These are phyloP conservation scores for Falciphora oryzae DNA, from an alignment of 2,329 filamentous ascomycete species.

Conservation along the genomic window DNA sequence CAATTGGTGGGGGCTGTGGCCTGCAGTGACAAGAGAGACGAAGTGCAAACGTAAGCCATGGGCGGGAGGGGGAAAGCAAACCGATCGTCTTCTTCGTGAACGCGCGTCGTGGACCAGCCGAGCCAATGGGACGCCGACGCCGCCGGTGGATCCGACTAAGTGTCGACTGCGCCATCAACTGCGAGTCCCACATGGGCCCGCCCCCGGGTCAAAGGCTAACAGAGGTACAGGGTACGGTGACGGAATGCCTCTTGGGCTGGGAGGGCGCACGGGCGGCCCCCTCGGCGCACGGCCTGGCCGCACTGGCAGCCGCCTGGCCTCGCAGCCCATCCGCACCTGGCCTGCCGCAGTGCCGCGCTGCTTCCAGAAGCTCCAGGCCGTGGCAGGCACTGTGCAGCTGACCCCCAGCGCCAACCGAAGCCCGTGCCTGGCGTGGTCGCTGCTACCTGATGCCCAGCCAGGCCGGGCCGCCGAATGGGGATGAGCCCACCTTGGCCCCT, in stretches of 20 bases:
- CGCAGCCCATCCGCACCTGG: too few species aligned
- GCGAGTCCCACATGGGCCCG: neutral
- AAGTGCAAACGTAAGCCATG: slow-evolving; percentile 3
- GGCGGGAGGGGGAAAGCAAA: slow-evolving; percentile 2
- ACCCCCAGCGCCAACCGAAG: too few species aligned
- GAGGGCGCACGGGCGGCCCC: neutral
- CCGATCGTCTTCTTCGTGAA: neutral
- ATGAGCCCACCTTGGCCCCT: neutral
- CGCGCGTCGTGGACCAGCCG: slow-evolving; percentile 3
- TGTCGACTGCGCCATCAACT: slow-evolving; percentile 5
- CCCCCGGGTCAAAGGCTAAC: neutral
- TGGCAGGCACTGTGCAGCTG: neutral
- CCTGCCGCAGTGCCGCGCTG: too few species aligned
- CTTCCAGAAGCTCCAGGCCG: neutral
- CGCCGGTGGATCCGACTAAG: slow-evolving; percentile 1
- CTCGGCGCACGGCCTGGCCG: neutral
- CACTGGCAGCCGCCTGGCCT: neutral
- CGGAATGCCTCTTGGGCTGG: neutral
- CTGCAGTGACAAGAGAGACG: slow-evolving; percentile 5
- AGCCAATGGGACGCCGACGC: neutral
- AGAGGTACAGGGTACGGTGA: neutral
- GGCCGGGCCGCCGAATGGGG: neutral
- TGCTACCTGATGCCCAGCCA: neutral
- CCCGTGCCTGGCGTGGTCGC: neutral
- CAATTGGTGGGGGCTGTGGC: slow-evolving; percentile 2